Percentiles rank a stretch among this genome's conserved stretches.
phyloP scores from a whole-genome alignment of 2,329 filamentous ascomycete species.

The Chaetomium strumarium region DNA sequence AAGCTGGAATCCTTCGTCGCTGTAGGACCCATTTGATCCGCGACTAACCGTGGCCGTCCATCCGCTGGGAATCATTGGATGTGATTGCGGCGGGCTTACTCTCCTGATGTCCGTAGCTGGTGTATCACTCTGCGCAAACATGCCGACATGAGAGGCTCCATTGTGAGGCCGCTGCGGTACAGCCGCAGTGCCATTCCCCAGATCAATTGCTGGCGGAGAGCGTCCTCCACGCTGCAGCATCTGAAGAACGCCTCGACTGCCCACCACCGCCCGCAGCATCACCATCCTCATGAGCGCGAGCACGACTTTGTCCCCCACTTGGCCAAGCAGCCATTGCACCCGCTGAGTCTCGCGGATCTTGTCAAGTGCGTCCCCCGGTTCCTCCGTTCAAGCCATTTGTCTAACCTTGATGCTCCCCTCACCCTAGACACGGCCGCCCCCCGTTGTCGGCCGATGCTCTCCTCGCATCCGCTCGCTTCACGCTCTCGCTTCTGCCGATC shows the following conservation, averaged over 20 bases:
- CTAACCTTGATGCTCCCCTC: constrained; percentile 8
- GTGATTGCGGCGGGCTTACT: background rate
- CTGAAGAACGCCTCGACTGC: constrained; percentile 6
- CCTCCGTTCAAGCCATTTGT: constrained; percentile 8
- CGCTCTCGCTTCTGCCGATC: constrained; percentile 82
- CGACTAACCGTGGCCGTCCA: no score
- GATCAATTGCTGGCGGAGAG: constrained; percentile 2
- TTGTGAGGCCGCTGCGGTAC: constrained; percentile 35
- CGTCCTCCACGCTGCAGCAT: constrained; percentile 18
- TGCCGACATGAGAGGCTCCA: constrained; percentile 43
- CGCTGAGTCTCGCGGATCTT: constrained; percentile 78
- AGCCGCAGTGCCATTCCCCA: constrained; percentile 18
- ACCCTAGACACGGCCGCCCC: constrained; percentile 63
- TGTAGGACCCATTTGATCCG: no score
- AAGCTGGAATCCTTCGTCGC: no score
- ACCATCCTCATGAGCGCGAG: constrained; percentile 32
- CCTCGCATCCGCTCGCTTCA: constrained; percentile 90
- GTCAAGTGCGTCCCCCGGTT: constrained; percentile 58
- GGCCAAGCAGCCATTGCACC: constrained; percentile 70
- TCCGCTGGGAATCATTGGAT: no score
- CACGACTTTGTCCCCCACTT: constrained; percentile 75
- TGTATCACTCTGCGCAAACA: constrained; percentile 22
- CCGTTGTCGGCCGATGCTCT: constrained; percentile 76
- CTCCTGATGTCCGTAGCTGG: background rate
- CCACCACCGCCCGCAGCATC: constrained; percentile 10